phyloP scores from a whole-genome alignment of 345 rosid genomes.

The Lepidium sativum region DNA sequence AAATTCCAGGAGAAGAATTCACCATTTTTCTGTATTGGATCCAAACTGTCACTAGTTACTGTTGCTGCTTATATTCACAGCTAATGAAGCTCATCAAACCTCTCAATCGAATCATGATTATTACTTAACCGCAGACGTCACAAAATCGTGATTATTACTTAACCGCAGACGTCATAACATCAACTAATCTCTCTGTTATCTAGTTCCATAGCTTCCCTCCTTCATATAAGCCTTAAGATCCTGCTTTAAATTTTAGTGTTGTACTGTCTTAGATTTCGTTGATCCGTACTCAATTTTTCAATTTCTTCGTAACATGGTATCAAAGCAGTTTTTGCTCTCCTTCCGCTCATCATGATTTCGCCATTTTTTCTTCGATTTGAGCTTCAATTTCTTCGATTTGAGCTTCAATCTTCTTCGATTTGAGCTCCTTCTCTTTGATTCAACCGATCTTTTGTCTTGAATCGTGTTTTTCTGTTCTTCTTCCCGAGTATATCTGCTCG shows the following conservation, averaged over 20 bases:
- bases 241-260: conserved; percentile 9
- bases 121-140: conserved; percentile 11
- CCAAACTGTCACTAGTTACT: background rate
- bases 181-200: background rate
- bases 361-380: too few species aligned
- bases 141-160: background rate
- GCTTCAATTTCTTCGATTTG: too few species aligned
- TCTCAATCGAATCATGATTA: background rate
- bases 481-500: too few species aligned
- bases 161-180: conserved; percentile 7
- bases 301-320: background rate
- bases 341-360: too few species aligned
- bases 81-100: background rate
- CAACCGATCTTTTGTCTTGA: too few species aligned
- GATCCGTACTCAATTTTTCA: background rate
- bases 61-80: background rate
- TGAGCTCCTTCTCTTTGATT: too few species aligned
- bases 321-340: too few species aligned
- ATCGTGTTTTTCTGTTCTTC: too few species aligned
- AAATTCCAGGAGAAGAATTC: conserved; percentile 45
- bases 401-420: too few species aligned
- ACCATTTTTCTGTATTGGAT: conserved; percentile 33
- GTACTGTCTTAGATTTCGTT: background rate
- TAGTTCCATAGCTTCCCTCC: conserved; percentile 3
- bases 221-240: conserved; percentile 19